Base-by-base conservation (phyloP, 2,329 filamentous ascomycete species). In the Verticillium albo-atrum region DNA sequence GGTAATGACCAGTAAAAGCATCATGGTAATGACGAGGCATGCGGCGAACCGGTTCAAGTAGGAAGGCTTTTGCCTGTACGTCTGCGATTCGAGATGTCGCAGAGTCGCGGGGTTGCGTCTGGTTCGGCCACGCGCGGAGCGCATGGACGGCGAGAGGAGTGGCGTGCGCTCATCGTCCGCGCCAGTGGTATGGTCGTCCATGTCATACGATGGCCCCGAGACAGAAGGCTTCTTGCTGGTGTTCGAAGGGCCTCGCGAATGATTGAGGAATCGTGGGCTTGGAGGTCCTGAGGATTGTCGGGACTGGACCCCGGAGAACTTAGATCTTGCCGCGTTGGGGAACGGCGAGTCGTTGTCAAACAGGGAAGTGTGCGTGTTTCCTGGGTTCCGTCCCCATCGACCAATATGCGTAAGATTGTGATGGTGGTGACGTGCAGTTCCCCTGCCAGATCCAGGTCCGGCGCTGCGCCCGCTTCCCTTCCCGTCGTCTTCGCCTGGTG, bases 131-230 rank as follows among this genome's bases (percentile, higher is more conserved):
- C 81, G 74, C 34, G 71, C 66, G 54, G 85, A 85, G 32, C 90
- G 87, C 26, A 87, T 76, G 2, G 85, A 82, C 10, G 75, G 75
- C 37, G 74, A 71, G 15, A 97, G 84, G 52, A 98, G 80, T 9
- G 94, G 95, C 3, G 92, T 95, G 53, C 89, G 86, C 76, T 97
- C 95, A 70, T 96, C 91, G 68, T 96, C 92, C 42, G 90, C 92
- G 10, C 86, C 89, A 52, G 85, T 84, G 28, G 85, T 84, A 10
- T n/a, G 42, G 60, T 93, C 92, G 71, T 97, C 92, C 65, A 94
- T 83, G 67, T 96, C 92, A 67, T 92, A 96, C 63, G 86, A 79
- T 63, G 89, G 85, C 14, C 37, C 55, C n/a, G 37, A 42, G 65
- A 79, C 76, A 26, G 85, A 83, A 20, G 75, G 73, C 54, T 85